Evolutionary conservation across 2,329 filamentous ascomycete species (phyloP), one percentile per base, ranked within the genome.

Genomic region (Diaporthe ilicicola): DNA sequence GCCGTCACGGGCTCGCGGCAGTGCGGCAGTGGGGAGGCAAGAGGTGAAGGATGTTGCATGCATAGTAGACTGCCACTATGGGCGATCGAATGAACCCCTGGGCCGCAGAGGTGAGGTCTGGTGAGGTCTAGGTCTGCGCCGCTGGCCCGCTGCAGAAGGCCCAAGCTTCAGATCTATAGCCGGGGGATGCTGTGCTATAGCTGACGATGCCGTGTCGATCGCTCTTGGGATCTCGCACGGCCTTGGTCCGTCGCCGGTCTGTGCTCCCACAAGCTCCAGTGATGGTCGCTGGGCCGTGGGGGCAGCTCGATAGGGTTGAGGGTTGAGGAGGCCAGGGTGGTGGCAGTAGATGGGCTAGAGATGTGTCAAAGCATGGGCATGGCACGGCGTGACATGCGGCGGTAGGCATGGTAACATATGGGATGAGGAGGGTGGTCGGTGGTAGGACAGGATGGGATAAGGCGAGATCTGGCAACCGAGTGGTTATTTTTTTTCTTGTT

Each of bases 131-230:
- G 59, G 59, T 64, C 59, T 64, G 59, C 59, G 59, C 44, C 59
- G 59, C 44, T 64, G 59, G 59, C 22, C 59, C 59, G 59, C 59
- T 44, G 59, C 62, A 66, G 46, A 37, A 32, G 66, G 66, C 44
- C 66, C 66, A 68, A 68, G 66, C 66, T 68, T 39, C 53, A 59
- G 46, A 59, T 55, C 42, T 68, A 68, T 68, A 68, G 42, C 32
- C 53, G 32, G 53, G 65, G 66, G 42, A 19, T 2, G 7, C n/a
- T 50, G 29, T 22, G 53, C 24, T 68, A 68, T 68, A 68, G 66
- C 53, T 68, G 44, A 59, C 53, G 66, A 68, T 59, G 66, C 44
- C 66, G 66, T 68, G 66, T 59, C 66, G 66, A 68, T 68, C 66
- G 53, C 53, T 50, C 29, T 37, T 37, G 59, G 59, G 59, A 64